Evolutionary conservation across 768 basidiomycete genomes (phyloP).

Genomic region (Collybia sp.): DNA sequence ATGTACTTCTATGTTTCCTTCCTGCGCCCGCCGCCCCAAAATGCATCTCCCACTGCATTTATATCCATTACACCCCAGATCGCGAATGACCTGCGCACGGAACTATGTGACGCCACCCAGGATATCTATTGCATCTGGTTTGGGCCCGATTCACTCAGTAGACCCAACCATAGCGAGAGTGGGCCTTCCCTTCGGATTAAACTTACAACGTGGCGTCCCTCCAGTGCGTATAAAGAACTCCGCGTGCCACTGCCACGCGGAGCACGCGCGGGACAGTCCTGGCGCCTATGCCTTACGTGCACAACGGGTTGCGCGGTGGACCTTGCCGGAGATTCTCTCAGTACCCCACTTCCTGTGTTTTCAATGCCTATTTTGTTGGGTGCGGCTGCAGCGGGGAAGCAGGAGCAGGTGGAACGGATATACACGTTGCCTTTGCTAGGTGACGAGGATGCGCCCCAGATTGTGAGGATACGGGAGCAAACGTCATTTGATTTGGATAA

Average conservation of each 20-base stretch:
- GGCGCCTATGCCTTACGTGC: conserved; percentile 58
- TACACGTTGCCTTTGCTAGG: conserved; percentile 32
- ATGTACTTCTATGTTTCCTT: conserved; percentile 93
- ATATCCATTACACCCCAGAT: conserved; percentile 79
- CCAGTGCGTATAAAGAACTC: conserved; percentile 74
- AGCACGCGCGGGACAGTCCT: conserved; percentile 48
- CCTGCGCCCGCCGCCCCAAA: conserved; percentile 75
- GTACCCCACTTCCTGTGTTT: conserved; percentile 51
- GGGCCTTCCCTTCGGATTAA: conserved; percentile 39
- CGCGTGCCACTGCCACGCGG: conserved; percentile 57
- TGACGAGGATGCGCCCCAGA: conserved; percentile 12
- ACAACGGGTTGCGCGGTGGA: conserved; percentile 15
- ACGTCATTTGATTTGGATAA: conserved; percentile 93
- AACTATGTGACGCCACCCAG: conserved; percentile 45
- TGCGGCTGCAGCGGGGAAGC: conserved; percentile 37
- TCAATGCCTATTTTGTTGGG: conserved; percentile 61
- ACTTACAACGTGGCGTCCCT: conserved; percentile 67
- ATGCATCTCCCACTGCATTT: conserved; percentile 33
- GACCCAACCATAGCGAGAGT: neutral
- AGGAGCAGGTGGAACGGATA: conserved; percentile 61
- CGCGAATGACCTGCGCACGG: conserved; percentile 87
- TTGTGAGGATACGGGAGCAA: conserved; percentile 63
- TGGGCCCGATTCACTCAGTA: conserved; percentile 1
- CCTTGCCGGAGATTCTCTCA: conserved; percentile 38
- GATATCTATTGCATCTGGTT: conserved; percentile 75